Evolutionary conservation across 2,329 filamentous ascomycete genomes (phyloP), one percentile per base, ranked within the genome.

Genomic region (Aspergillus hortae): DNA sequence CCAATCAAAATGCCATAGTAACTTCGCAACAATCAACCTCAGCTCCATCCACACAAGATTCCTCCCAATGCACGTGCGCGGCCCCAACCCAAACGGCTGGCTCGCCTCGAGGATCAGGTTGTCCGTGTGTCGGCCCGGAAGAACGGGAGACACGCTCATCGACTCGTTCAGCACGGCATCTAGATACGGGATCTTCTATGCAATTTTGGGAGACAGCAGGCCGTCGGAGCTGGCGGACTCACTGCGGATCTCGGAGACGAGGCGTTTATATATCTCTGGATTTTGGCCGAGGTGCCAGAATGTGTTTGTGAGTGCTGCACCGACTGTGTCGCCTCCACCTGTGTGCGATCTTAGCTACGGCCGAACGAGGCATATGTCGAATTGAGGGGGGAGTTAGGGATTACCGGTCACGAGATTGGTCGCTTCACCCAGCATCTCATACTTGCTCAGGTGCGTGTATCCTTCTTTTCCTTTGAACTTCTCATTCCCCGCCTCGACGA

Each of bases 71-170:
- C 56, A 57, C 43, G 55, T 57, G 49, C 46, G 44, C 25, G 15
- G 43, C 11, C 15, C 23, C 10, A 51, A 36, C 14, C 42, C 35
- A 32, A 54, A 51, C 2, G 46, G 48, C 40, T 52, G 44, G 23
- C 46, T 44, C 30, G 17, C 43, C 35, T 50, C 48, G 44, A 54
- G 17, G 51, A 58, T 52, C 15, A 47, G 51, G 25, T 54, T 46
- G 49, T 51, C 51, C n/a, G 49, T 52, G 47, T 48, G 46, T 14
- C 51, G 47, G 2, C 50, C 53, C 6, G 51, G 48, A 12, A 52
- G 42, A n/a, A 56, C 40, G 33, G 53, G 48, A 27, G 38, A 44
- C 4, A 51, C 36, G 48, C 45, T 38, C 52, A 56, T 55, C 25
- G 52, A 46, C 43, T 55, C 44, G 40, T 50, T 44, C 10, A 55